A percentile compares a stretch with the other conserved stretches of the same genome.
Conservation (phyloP, 371 early-diverging fungal species). For the Dinochytrium kinnereticum region DNA sequence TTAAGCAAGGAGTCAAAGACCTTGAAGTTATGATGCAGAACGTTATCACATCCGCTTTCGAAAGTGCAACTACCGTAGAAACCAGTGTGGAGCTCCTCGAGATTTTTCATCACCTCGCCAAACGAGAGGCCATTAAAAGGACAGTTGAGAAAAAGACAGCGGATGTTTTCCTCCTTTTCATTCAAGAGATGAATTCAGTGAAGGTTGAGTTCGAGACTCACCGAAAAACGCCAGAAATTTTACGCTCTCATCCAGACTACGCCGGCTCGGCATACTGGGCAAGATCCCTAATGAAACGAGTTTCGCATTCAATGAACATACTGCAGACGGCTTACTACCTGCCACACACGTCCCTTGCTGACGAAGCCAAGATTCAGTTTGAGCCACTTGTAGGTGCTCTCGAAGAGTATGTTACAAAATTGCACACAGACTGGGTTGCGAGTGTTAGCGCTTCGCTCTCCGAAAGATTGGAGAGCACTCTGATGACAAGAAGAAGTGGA, state of each 20-base stretch:
- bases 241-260: slow-evolving; percentile 58
- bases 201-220: slow-evolving; percentile 62
- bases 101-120: slow-evolving; percentile 61
- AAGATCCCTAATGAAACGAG: slow-evolving; percentile 48
- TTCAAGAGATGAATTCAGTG: slow-evolving; percentile 55
- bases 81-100: slow-evolving; percentile 57
- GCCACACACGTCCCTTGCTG: slow-evolving; percentile 46
- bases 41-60: slow-evolving; percentile 60
- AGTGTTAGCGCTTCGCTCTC: slow-evolving; percentile 35
- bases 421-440: slow-evolving; percentile 58
- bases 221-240: slow-evolving; percentile 56
- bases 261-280: slow-evolving; percentile 66
- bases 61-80: slow-evolving; percentile 56
- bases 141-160: slow-evolving; percentile 63
- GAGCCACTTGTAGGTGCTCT: slow-evolving; percentile 51
- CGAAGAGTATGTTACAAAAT: slow-evolving; percentile 58
- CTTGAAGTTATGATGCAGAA: slow-evolving; percentile 67
- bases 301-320: slow-evolving; percentile 45
- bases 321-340: slow-evolving; percentile 53
- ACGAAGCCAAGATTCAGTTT: slow-evolving; percentile 56
- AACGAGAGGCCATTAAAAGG: slow-evolving; percentile 63
- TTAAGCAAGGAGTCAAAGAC: slow-evolving; percentile 66
- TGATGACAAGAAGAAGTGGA: slow-evolving; percentile 48
- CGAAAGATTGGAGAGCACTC: slow-evolving; percentile 47
- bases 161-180: slow-evolving; percentile 53